Conservation (phyloP, 1,139 yeast species). For the Meyerozyma smithsonii region DNA sequence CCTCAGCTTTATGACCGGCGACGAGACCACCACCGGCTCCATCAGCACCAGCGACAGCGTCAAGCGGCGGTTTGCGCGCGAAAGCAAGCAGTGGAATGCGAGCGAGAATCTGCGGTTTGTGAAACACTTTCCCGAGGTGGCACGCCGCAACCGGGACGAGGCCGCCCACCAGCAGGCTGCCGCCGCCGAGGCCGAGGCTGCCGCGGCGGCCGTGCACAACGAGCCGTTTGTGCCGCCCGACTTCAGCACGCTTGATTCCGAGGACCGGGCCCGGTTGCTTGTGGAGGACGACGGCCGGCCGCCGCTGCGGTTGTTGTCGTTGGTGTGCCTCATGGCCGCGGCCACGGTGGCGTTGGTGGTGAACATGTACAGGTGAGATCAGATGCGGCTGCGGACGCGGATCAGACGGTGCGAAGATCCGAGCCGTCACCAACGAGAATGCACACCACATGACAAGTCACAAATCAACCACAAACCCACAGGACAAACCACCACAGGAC, state of each 20-base stretch:
- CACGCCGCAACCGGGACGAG: conserved; percentile 39
- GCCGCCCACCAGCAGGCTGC: conserved; percentile 15
- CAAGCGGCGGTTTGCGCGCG: conserved; percentile 38
- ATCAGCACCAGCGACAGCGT: conserved; percentile 32
- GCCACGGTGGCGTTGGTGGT: conserved; percentile 28
- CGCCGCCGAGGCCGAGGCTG: conserved; percentile 6
- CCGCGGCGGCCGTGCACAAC: conserved; percentile 8
- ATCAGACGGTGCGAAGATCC: too few relatives aligned
- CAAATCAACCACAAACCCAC: too few relatives aligned
- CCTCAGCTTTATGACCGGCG: conserved; percentile 77
- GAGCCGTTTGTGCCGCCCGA: conserved; percentile 5
- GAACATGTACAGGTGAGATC: conserved; percentile 10
- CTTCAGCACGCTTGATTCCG: conserved; percentile 35
- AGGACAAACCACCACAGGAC: too few relatives aligned
- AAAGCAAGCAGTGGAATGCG: conserved; percentile 64
- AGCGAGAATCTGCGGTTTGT: conserved; percentile 50
- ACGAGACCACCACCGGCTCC: conserved; percentile 38
- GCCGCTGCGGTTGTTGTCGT: conserved; percentile 7
- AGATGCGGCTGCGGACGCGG: too few relatives aligned
- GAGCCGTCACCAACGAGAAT: too few relatives aligned
- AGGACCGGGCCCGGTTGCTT: conserved; percentile 39
- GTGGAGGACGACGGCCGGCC: conserved; percentile 20
- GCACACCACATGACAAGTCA: too few relatives aligned
- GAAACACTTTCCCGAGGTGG: conserved; percentile 65
- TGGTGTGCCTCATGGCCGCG: conserved; percentile 15